Evolutionary conservation across 106 monocot species (phyloP).

Genomic region (Ottelia alismoides): DNA sequence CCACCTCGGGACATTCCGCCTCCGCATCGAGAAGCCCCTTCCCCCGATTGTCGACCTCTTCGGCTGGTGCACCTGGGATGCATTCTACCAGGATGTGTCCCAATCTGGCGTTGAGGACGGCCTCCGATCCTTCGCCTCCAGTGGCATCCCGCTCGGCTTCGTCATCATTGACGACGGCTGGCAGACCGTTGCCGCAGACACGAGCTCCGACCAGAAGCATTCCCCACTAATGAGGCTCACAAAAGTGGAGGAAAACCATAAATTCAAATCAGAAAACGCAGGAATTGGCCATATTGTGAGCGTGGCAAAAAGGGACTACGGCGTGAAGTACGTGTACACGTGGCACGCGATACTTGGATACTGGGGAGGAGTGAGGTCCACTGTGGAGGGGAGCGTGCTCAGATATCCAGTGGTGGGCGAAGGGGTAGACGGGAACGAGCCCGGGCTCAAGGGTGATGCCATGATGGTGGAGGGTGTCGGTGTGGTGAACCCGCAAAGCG

Average conservation of each 20-base stretch:
- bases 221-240: constrained; percentile 64
- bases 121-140: no score
- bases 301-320: constrained; percentile 61
- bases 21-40: no score
- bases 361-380: constrained; percentile 88
- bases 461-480: constrained; percentile 73
- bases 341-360: constrained; percentile 96
- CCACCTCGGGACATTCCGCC: no score
- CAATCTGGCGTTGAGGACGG: no score
- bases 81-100: no score
- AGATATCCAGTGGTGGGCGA: constrained; percentile 65
- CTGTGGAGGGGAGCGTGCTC: constrained; percentile 32
- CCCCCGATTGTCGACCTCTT: no score
- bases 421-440: constrained; percentile 65
- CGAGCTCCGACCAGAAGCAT: no score
- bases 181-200: no score
- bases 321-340: constrained; percentile 65
- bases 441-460: constrained; percentile 39
- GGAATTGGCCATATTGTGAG: constrained; percentile 64
- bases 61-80: no score
- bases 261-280: constrained; percentile 45
- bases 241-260: constrained; percentile 68
- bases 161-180: no score
- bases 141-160: no score
- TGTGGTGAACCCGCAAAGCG: constrained; percentile 54